These are phyloP conservation scores for Geotrichum australiense DNA, from an alignment of 1,139 yeast species.

Conservation along the genomic window DNA sequence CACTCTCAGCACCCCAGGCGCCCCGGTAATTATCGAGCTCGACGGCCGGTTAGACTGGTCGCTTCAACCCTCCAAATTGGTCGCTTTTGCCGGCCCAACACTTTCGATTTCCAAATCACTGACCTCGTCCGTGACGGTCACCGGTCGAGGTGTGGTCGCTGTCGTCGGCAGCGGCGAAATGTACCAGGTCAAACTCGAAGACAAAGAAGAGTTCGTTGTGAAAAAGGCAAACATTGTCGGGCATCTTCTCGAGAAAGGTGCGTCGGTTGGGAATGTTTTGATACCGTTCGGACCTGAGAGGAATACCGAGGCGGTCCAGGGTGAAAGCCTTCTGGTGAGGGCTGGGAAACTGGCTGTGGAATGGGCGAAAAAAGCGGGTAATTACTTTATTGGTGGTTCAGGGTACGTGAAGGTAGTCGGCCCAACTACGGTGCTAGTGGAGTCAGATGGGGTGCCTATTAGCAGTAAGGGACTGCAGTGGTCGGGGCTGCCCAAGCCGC, in stretches of 20 bases:
- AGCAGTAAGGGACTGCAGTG: neutral
- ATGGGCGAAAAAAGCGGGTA: no score
- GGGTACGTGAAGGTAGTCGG: constrained; percentile 3
- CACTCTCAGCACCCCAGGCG: neutral
- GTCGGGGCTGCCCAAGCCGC: neutral
- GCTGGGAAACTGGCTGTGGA: neutral
- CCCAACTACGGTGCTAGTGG: constrained; percentile 3
- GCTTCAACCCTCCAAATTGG: neutral
- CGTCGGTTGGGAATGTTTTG: neutral
- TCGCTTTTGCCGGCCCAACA: constrained; percentile 4
- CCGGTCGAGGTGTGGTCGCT: constrained; percentile 4
- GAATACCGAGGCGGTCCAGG: neutral
- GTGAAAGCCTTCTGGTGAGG: neutral
- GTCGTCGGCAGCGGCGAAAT: constrained; percentile 4
- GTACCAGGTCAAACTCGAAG: neutral
- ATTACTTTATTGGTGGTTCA: neutral
- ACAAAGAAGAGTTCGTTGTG: constrained; percentile 3
- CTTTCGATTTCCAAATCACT: neutral
- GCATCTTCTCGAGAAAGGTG: constrained; percentile 1
- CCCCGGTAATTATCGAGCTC: constrained; percentile 2
- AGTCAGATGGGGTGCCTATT: neutral
- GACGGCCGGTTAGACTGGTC: constrained; percentile 4
- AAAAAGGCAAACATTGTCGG: neutral
- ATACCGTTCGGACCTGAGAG: neutral
- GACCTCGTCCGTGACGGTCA: neutral